phyloP scores from a whole-genome alignment of 2,329 filamentous ascomycete genomes.

The Tolypocladium tundrense region DNA sequence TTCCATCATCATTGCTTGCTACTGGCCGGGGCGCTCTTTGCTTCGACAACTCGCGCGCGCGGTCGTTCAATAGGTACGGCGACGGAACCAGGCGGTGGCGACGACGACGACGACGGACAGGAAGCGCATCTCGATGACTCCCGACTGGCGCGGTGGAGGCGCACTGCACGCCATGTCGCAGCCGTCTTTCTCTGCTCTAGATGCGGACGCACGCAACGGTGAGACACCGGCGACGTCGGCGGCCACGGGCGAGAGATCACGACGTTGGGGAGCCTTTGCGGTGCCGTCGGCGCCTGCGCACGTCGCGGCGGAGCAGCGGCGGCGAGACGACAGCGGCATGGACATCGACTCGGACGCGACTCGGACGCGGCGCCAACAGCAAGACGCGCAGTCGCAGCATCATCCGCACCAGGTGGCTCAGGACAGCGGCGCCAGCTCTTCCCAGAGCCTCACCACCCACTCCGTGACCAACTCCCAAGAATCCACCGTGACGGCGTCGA shows the following conservation, averaged over 20 bases:
- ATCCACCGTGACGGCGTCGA: constrained; percentile 14
- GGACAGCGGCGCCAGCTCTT: constrained; percentile 5
- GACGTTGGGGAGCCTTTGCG: background rate
- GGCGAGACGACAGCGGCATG: background rate
- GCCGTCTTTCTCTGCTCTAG: background rate
- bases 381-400: background rate
- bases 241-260: background rate
- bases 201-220: background rate
- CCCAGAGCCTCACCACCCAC: constrained; percentile 6
- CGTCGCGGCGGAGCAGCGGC: background rate
- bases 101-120: background rate
- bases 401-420: background rate
- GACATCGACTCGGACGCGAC: constrained; percentile 1
- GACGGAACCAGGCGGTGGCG: background rate
- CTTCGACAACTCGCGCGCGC: background rate
- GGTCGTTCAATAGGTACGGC: background rate
- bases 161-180: background rate
- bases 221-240: background rate
- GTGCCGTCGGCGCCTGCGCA: background rate
- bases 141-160: constrained; percentile 1
- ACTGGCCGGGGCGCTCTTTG: background rate
- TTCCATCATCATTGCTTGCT: background rate
- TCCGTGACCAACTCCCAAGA: constrained; percentile 15
- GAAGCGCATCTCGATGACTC: background rate
- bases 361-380: constrained; percentile 1